phyloP scores from a whole-genome alignment of 495 filamentous ascomycete genomes.

The Penicillium psychrofluorescens region DNA sequence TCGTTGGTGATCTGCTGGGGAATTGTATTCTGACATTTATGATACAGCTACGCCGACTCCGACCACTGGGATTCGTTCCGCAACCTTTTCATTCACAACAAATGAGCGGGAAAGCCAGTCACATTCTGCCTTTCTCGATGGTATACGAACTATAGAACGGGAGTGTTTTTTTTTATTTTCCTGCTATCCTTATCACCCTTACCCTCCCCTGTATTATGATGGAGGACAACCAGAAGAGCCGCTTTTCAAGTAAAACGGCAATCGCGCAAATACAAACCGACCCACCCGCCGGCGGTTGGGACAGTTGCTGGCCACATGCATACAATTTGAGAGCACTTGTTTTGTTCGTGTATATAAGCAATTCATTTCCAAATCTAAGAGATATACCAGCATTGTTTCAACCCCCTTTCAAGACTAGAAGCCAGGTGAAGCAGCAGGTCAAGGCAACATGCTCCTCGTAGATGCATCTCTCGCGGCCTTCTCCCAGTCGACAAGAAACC shows the following conservation, averaged over 20 bases:
- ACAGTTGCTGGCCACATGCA: no score
- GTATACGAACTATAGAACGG: conserved; percentile 27
- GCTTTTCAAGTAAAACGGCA: no score
- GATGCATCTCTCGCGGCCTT: background rate
- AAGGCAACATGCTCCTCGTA: no score
- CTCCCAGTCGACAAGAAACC: conserved; percentile 9
- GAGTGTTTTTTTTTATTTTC: conserved; percentile 3
- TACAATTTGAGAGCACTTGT: no score
- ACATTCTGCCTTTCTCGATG: background rate
- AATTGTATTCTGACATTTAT: background rate
- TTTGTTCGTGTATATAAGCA: no score
- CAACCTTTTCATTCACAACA: conserved; percentile 78
- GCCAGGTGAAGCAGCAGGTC: no score
- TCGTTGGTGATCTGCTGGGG: background rate
- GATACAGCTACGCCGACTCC: conserved; percentile 55
- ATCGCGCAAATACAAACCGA: no score
- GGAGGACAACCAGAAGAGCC: no score
- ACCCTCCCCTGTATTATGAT: conserved; percentile 19
- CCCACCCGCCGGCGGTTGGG: no score
- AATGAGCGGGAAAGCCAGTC: conserved; percentile 38
- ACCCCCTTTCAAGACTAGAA: no score
- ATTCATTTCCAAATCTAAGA: no score
- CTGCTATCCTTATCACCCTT: conserved; percentile 2
- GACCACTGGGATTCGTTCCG: conserved; percentile 78
- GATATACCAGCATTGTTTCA: no score